phyloP scores from a whole-genome alignment of 345 rosid species.

The Nasturtium officinale region DNA sequence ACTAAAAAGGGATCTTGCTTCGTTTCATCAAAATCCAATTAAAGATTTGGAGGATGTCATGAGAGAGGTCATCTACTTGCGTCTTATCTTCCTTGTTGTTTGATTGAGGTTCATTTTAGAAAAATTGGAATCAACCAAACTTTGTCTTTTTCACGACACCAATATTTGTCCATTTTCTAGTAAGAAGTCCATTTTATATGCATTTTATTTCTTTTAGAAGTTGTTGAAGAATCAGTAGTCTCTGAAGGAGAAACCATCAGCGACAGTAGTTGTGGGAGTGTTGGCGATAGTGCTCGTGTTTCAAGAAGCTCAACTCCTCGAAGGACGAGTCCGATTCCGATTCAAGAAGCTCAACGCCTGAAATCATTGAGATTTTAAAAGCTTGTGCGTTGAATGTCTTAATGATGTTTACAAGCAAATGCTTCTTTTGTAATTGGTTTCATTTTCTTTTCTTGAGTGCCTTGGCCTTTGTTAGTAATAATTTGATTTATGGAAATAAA shows the following conservation, averaged over 20 bases:
- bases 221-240: conserved; percentile 1
- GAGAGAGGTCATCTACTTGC: conserved; percentile 25
- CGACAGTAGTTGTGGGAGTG: conserved; percentile 75
- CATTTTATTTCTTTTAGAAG: no score
- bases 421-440: conserved; percentile 10
- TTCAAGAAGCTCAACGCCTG: conserved; percentile 57
- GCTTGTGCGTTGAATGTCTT: conserved; percentile 12
- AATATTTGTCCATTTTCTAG: conserved; percentile 29
- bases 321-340: conserved; percentile 71
- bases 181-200: conserved; percentile 17
- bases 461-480: conserved; percentile 2
- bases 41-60: conserved; percentile 5
- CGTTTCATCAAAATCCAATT: neutral
- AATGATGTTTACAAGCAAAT: neutral
- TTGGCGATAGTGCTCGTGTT: conserved; percentile 78
- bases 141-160: conserved; percentile 22
- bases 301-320: conserved; percentile 62
- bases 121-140: conserved; percentile 26
- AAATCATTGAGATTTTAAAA: neutral
- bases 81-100: conserved; percentile 38
- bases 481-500: neutral
- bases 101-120: conserved; percentile 31
- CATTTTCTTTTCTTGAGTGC: conserved; percentile 10
- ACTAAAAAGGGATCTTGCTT: neutral
- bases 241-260: conserved; percentile 58